Evolutionary conservation across 345 rosid species (phyloP).

Genomic region (Hibiscus trionum): DNA sequence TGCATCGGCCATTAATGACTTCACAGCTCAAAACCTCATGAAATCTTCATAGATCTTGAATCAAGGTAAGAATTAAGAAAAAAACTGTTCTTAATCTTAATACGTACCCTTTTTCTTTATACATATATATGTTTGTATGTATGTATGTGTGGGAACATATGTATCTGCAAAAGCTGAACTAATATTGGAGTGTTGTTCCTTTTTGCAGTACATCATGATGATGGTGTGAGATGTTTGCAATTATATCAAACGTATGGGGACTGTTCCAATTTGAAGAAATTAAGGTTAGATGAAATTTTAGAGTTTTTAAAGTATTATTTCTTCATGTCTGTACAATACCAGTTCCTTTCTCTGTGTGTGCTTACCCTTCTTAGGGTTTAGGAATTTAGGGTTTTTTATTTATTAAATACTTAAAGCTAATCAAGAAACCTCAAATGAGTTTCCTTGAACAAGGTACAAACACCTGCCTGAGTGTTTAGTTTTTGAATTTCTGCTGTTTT

Average conservation of each 20-base stretch:
- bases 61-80: no score
- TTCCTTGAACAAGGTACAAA: not conserved
- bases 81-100: not conserved
- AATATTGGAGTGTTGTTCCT: not conserved
- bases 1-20: constrained; percentile 67
- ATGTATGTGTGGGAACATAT: not conserved
- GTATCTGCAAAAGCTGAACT: constrained; percentile 2
- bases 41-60: constrained; percentile 5
- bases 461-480: not conserved
- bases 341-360: not conserved
- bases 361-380: not conserved
- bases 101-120: no score
- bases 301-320: not conserved
- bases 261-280: constrained; percentile 5
- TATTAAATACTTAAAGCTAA: not conserved
- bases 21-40: not conserved
- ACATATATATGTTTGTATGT: not conserved
- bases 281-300: not conserved
- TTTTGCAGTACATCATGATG: not conserved
- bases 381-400: constrained; percentile 13
- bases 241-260: not conserved
- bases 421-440: not conserved
- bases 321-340: not conserved
- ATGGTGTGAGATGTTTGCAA: not conserved
- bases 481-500: no score